These are phyloP conservation scores for Alnus rubra DNA, from an alignment of 306 rosid genomes.

Conservation along the genomic window DNA sequence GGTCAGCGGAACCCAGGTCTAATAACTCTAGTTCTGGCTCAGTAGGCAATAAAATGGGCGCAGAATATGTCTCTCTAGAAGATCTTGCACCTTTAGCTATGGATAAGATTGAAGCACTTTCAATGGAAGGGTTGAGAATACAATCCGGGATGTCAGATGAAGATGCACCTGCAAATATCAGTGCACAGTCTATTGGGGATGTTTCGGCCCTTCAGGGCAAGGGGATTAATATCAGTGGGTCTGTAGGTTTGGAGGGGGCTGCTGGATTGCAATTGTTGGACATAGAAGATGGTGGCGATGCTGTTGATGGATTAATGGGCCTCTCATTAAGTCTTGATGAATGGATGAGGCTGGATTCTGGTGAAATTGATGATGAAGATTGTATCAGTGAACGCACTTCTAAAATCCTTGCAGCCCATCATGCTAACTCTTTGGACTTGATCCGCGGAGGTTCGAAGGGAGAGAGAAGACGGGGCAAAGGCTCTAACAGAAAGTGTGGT, in stretches of 20 bases:
- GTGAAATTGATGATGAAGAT: slow-evolving; percentile 79
- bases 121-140: slow-evolving; percentile 87
- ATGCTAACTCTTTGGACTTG: slow-evolving; percentile 70
- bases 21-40: slow-evolving; percentile 38
- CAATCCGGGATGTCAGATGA: slow-evolving; percentile 81
- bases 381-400: slow-evolving; percentile 78
- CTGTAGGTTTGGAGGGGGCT: slow-evolving; percentile 74
- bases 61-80: slow-evolving; percentile 72
- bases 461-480: slow-evolving; percentile 61
- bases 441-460: slow-evolving; percentile 55
- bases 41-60: slow-evolving; percentile 38
- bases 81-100: slow-evolving; percentile 90
- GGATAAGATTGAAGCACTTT: slow-evolving; percentile 93
- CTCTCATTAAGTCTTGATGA: slow-evolving; percentile 86
- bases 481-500: slow-evolving; percentile 60
- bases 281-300: slow-evolving; percentile 46
- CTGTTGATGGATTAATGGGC: slow-evolving; percentile 75
- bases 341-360: slow-evolving; percentile 91
- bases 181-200: slow-evolving; percentile 52
- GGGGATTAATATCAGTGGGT: slow-evolving; percentile 50
- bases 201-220: slow-evolving; percentile 63
- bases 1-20: slow-evolving; percentile 39
- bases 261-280: slow-evolving; percentile 77
- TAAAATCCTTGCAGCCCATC: slow-evolving; percentile 85
- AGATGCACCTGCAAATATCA: slow-evolving; percentile 80